A percentile compares a stretch with the other conserved stretches of the same genome.
These are phyloP conservation scores for Aureobasidium zeae DNA, from an alignment of 2,329 filamentous ascomycete species.

Conservation along the genomic window DNA sequence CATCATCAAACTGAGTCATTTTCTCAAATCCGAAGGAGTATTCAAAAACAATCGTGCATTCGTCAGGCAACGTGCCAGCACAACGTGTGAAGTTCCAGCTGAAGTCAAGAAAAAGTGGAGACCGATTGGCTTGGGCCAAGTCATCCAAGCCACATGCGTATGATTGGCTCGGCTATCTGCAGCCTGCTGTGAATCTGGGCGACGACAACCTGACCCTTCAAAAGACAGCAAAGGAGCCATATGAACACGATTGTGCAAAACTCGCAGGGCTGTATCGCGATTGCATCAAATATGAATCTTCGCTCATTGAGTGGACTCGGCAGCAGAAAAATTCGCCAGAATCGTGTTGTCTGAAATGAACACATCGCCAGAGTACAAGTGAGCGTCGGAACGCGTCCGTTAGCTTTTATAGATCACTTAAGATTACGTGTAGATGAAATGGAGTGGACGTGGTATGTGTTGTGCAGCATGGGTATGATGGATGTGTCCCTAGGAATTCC, in stretches of 20 bases:
- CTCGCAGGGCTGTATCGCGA: too few species aligned
- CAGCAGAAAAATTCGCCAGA: too few species aligned
- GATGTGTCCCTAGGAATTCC: background rate
- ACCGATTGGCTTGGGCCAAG: background rate
- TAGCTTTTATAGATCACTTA: too few species aligned
- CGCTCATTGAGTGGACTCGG: too few species aligned
- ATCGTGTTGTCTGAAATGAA: background rate
- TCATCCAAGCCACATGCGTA: constrained; percentile 12
- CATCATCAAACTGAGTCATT: too few species aligned
- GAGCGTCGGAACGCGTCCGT: background rate
- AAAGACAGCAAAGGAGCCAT: constrained; percentile 4
- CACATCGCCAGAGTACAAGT: background rate
- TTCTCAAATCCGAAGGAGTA: too few species aligned
- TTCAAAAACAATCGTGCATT: too few species aligned
- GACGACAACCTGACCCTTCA: constrained; percentile 14
- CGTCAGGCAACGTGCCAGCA: constrained; percentile 5
- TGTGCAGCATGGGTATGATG: too few species aligned
- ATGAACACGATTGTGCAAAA: constrained; percentile 13
- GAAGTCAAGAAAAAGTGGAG: constrained; percentile 13
- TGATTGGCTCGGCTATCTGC: constrained; percentile 15
- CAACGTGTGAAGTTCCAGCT: constrained; percentile 12
- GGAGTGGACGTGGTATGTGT: too few species aligned
- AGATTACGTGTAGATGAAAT: too few species aligned
- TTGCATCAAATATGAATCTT: too few species aligned
- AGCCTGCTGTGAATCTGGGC: constrained; percentile 7